Percentiles rank a stretch among this genome's conserved stretches.
These are phyloP conservation scores for Trichoderma sp. DNA, from an alignment of 2,329 filamentous ascomycete species.

Conservation along the genomic window DNA sequence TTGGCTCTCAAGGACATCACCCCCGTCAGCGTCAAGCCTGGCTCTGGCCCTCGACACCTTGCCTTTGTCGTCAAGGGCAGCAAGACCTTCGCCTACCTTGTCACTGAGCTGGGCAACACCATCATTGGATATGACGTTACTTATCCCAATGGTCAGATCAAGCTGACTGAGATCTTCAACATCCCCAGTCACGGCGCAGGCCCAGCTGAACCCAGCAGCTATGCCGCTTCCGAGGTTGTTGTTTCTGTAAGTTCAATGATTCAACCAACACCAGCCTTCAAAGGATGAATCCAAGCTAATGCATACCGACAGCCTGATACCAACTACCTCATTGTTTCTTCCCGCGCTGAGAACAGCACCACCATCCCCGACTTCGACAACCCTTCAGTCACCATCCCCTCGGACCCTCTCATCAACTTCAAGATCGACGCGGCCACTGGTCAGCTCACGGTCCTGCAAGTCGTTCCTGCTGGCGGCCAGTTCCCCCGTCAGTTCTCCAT, in stretches of 20 bases:
- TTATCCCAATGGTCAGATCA: conserved; percentile 45
- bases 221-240: conserved; percentile 54
- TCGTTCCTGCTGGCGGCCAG: conserved; percentile 61
- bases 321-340: conserved; percentile 64
- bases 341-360: conserved; percentile 60
- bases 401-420: conserved; percentile 65
- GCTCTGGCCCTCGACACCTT: conserved; percentile 63
- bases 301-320: conserved; percentile 48
- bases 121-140: conserved; percentile 55
- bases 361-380: conserved; percentile 44
- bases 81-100: conserved; percentile 56
- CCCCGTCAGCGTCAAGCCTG: conserved; percentile 45
- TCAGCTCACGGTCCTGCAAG: conserved; percentile 52
- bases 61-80: conserved; percentile 49
- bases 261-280: neutral
- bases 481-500: conserved; percentile 66
- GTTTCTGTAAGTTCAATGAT: conserved; percentile 49
- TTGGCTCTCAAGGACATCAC: conserved; percentile 39
- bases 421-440: conserved; percentile 54
- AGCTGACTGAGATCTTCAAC: conserved; percentile 46
- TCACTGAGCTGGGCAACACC: conserved; percentile 58
- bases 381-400: conserved; percentile 46
- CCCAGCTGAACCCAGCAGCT: conserved; percentile 38
- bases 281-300: neutral
- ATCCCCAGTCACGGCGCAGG: conserved; percentile 48